phyloP scores from a whole-genome alignment of 805 yeast genomes.

The Metschnikowia peoriensis region DNA sequence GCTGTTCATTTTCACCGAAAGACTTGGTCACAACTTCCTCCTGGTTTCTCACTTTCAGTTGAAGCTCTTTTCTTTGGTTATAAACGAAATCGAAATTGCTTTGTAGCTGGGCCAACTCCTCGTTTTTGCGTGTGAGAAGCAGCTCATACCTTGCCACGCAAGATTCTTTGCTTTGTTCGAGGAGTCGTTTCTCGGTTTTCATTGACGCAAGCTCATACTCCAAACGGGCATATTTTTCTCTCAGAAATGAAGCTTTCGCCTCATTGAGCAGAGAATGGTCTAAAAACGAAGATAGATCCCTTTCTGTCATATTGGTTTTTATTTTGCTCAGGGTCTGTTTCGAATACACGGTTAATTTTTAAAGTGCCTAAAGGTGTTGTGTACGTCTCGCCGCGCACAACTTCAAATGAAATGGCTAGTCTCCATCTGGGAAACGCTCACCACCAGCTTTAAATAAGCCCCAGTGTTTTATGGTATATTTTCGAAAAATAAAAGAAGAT shows the following conservation, averaged over 20 bases:
- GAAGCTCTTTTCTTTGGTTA: constrained; percentile 31
- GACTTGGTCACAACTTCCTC: constrained; percentile 25
- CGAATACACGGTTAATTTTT: not conserved
- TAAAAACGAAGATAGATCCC: constrained; percentile 20
- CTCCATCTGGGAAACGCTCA: too few species aligned
- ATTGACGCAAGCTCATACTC: constrained; percentile 33
- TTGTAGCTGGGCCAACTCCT: constrained; percentile 32
- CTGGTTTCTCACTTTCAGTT: constrained; percentile 32
- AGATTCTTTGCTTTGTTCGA: constrained; percentile 28
- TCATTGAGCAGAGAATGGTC: constrained; percentile 17
- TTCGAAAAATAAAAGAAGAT: too few species aligned
- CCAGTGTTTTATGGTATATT: too few species aligned
- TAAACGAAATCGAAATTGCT: constrained; percentile 36
- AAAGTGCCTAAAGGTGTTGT: not conserved
- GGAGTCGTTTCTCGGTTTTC: constrained; percentile 34
- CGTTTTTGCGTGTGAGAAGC: constrained; percentile 30
- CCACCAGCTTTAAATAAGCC: too few species aligned
- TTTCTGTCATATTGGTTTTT: constrained; percentile 9
- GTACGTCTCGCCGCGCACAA: not conserved
- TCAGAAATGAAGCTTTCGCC: not conserved
- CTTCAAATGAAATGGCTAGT: too few species aligned
- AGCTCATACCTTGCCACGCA: constrained; percentile 22
- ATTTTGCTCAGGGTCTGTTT: not conserved
- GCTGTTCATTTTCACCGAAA: constrained; percentile 18
- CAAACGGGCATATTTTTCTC: constrained; percentile 19